Evolutionary conservation across 805 yeast species (phyloP).

Genomic region (Metschnikowia henanensis): DNA sequence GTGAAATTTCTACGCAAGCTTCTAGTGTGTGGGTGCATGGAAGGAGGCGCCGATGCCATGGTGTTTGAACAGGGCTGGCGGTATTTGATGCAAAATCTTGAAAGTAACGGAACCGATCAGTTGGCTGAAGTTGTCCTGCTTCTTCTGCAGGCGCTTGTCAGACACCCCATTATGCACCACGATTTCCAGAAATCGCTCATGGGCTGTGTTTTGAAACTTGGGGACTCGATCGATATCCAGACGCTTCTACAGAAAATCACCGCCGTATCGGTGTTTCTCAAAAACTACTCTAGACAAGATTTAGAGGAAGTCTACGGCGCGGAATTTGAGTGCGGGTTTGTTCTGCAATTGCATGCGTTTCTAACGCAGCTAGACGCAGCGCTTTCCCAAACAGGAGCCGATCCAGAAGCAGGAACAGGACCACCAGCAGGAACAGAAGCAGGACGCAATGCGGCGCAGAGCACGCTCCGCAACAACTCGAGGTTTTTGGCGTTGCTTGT

Average conservation of each 20-base stretch:
- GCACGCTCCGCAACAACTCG: slow-evolving; percentile 30
- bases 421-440: not conserved
- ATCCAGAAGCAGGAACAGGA: not conserved
- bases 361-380: slow-evolving; percentile 16
- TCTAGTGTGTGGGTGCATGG: slow-evolving; percentile 12
- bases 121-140: slow-evolving; percentile 22
- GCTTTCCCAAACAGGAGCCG: not conserved
- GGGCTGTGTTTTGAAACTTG: slow-evolving; percentile 4
- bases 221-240: slow-evolving; percentile 9
- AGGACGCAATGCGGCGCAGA: no score
- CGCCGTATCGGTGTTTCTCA: slow-evolving; percentile 15
- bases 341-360: slow-evolving; percentile 13
- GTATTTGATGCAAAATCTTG: slow-evolving; percentile 16
- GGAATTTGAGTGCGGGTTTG: slow-evolving; percentile 8
- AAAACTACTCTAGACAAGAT: slow-evolving; percentile 4
- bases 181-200: slow-evolving; percentile 6
- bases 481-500: slow-evolving; percentile 26
- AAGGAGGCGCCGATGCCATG: slow-evolving; percentile 11
- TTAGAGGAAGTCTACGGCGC: slow-evolving; percentile 6
- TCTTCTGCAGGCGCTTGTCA: slow-evolving; percentile 22
- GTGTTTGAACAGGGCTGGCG: slow-evolving; percentile 10
- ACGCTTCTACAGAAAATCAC: slow-evolving; percentile 15
- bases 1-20: slow-evolving; percentile 31
- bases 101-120: slow-evolving; percentile 15
- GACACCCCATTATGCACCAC: not conserved